Evolutionary conservation across 306 rosid genomes (phyloP), one percentile per base, ranked within the genome.

Genomic region (Vigna reflexopilosa): DNA sequence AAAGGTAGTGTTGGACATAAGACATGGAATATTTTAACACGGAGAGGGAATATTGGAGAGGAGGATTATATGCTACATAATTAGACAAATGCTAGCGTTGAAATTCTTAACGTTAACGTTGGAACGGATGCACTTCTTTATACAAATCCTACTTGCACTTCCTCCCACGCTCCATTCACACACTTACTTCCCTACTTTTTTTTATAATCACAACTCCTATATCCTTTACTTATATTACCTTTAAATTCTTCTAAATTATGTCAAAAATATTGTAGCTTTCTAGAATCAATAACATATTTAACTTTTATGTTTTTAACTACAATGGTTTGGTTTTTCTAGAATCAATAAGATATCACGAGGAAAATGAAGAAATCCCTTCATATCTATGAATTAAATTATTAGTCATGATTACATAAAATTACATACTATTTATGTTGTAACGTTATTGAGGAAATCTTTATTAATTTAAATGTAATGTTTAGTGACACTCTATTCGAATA

Each of bases 21-120:
- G 90, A 88, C 93, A 76, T 86, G 85, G 96, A 86, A 85, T 86
- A 85, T 84, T 81, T 75, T 86, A 96, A 90, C 96, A 90, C 84
- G 93, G 93, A 77, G 94, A 90, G 98, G 93, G 97, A 91, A 94
- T 94, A 92, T 89, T 91, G 90, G 97, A 84, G 81, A 64, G 76
- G 62, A 82, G 66, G 66, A 68, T 83, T 82, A 62, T 50, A 70
- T 81, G 79, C 10, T 81, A 65, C 61, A 81, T 72, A 77, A 84
- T 80, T 87, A 42, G 85, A 93, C 88, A 86, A 85, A 88, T 83
- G 63, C 86, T 79, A 89, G 78, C 86, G 81, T 86, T 89, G 76
- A 83, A 81, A 67, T 75, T 75, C 20, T 73, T 87, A 54, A 59
- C 75, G 55, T 73, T 87, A 64, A 78, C 83, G 63, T 84, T 77